Percentiles rank a stretch among this genome's conserved stretches.
phyloP scores from a whole-genome alignment of 2,329 filamentous ascomycete species.

The Phyllosticta citribraziliensis region DNA sequence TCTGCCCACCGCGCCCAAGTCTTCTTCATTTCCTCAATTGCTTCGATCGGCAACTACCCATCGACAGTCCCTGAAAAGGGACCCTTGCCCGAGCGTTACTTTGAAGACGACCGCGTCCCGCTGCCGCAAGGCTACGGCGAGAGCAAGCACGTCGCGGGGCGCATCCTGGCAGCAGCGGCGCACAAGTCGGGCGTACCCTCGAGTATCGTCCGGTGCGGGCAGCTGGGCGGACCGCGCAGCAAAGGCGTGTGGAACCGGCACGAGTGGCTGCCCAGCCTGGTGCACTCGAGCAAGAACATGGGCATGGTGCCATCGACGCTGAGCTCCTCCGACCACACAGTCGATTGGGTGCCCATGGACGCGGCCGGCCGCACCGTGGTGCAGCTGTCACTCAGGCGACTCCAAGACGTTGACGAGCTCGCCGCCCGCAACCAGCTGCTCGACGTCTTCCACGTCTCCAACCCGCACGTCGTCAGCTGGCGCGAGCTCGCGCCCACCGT shows the following conservation, averaged over 20 bases:
- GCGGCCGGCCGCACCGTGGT: not conserved
- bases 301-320: slow-evolving; percentile 14
- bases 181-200: slow-evolving; percentile 16
- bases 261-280: slow-evolving; percentile 20
- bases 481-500: slow-evolving; percentile 5
- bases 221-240: slow-evolving; percentile 20
- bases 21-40: slow-evolving; percentile 31
- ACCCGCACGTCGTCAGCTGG: slow-evolving; percentile 11
- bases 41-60: slow-evolving; percentile 22
- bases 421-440: not conserved
- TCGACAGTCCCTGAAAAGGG: not conserved
- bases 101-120: slow-evolving; percentile 18
- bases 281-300: slow-evolving; percentile 16
- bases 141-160: slow-evolving; percentile 26
- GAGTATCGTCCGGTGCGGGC: slow-evolving; percentile 19
- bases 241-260: slow-evolving; percentile 18
- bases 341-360: slow-evolving; percentile 20
- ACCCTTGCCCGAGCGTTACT: slow-evolving; percentile 22
- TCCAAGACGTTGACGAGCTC: not conserved
- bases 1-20: slow-evolving; percentile 16
- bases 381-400: not conserved
- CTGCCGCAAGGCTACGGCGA: slow-evolving; percentile 29
- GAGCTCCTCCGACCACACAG: slow-evolving; percentile 12
- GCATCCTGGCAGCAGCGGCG: slow-evolving; percentile 23
- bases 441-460: slow-evolving; percentile 8